Base-by-base conservation (phyloP, 129 eudicot species). In the Escallonia herrerae region DNA sequence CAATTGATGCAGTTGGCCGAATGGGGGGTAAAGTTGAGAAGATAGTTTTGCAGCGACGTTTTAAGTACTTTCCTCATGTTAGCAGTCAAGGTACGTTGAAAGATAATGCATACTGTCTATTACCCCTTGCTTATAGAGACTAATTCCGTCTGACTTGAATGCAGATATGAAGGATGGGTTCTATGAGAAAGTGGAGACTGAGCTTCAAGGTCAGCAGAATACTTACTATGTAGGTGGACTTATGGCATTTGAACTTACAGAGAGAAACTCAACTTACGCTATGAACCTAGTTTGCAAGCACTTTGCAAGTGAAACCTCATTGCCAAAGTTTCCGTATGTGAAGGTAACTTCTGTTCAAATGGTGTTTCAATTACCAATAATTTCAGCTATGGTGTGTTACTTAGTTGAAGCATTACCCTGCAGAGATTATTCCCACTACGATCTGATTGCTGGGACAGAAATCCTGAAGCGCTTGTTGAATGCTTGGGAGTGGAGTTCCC, bases 201-300 rank as follows among this genome's bases (percentile, higher is more conserved):
- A 89, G 72, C 79, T 89, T 61, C 96, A 89, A 81, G 94, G 96
- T 56, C 80, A 89, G 66, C 79, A 81, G 52, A 89, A 85, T 63
- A 85, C 94, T 46, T 89, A 85, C 80, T 89, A 83, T 40, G 79
- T 83, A n/a, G 96, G 96, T 60, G 96, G 96, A 62, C 89, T 89
- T 45, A 77, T 89, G 71, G 94, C 96, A 60, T 89, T 89, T 77
- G 96, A 89, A 78, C 93, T 89, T 33, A 89, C 96, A 1, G 96
- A 89, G 67, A 81, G 96, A 81, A 89, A 85, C 72, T 83, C 96
- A 69, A 42, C 94, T 5, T 89, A 89, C 58, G 68, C 96, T 51
- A 85, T 85, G 87, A 76, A 74, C 63, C 74, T 89, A 48, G 72
- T 85, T 63, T 56, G 80, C 58, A 89, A 81, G 72, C 96, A 85